These are phyloP conservation scores for Lentinula sp. DNA, from an alignment of 768 basidiomycete species.

Conservation along the genomic window DNA sequence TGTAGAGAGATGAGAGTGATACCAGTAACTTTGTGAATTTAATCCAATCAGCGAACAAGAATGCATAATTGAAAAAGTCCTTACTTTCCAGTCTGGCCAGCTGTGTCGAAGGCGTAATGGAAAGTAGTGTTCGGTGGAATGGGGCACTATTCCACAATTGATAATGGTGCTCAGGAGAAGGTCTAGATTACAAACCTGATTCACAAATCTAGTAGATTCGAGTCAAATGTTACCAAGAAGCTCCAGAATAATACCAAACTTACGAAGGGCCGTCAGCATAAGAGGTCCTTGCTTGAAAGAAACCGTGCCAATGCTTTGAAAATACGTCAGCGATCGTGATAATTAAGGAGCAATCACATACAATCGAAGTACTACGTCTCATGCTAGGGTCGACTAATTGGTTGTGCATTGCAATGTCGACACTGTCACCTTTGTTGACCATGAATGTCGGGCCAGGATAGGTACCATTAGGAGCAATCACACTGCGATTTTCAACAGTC, in stretches of 20 bases:
- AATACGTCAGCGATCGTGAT: not conserved
- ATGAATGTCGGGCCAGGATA: constrained; percentile 16
- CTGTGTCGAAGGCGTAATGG: constrained; percentile 19
- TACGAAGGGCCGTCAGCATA: constrained; percentile 19
- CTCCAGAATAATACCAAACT: not conserved
- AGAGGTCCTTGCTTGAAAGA: constrained; percentile 15
- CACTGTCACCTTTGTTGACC: constrained; percentile 17
- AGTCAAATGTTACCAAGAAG: not conserved
- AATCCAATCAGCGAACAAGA: not conserved
- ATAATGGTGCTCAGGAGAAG: not conserved
- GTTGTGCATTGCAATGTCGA: constrained; percentile 17
- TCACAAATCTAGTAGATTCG: not conserved
- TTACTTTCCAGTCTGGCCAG: constrained; percentile 27
- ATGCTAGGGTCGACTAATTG: constrained; percentile 15
- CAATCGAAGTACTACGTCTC: constrained; percentile 20
- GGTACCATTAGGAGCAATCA: constrained; percentile 15
- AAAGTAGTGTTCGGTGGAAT: constrained; percentile 21
- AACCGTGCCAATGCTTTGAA: constrained; percentile 17
- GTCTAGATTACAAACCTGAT: not conserved
- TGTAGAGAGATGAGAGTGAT: constrained; percentile 25
- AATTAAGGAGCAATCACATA: not conserved
- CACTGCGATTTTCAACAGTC: constrained; percentile 4
- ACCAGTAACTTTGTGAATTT: constrained; percentile 13
- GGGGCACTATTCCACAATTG: constrained; percentile 17
- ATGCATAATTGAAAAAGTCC: not conserved